phyloP scores from a whole-genome alignment of 495 filamentous ascomycete species.

The Thermochaetoides thermophila region DNA sequence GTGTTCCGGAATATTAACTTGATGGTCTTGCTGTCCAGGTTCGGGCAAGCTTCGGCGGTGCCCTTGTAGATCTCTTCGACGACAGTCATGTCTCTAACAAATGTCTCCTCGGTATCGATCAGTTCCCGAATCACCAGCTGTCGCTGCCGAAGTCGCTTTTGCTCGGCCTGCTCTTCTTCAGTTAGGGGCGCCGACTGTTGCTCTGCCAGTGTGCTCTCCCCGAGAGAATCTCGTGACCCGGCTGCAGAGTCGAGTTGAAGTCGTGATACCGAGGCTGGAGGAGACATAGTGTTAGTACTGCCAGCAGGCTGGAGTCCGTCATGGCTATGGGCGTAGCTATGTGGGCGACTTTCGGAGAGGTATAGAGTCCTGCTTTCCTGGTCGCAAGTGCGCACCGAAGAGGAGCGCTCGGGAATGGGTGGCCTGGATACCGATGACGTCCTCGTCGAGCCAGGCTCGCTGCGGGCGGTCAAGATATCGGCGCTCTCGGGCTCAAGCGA shows the following conservation, averaged over 20 bases:
- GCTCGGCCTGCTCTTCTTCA: slow-evolving; percentile 22
- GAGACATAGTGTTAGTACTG: slow-evolving; percentile 13
- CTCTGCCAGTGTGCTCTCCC: slow-evolving; percentile 6
- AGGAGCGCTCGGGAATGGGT: slow-evolving; percentile 18
- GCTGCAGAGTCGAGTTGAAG: slow-evolving; percentile 22
- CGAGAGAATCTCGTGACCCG: slow-evolving; percentile 7
- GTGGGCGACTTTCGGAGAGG: slow-evolving; percentile 26
- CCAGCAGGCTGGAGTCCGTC: too few relatives aligned
- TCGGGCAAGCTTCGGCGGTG: slow-evolving; percentile 69
- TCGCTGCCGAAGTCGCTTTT: slow-evolving; percentile 42
- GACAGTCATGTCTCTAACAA: slow-evolving; percentile 86
- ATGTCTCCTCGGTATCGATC: slow-evolving; percentile 78
- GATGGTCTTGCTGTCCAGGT: slow-evolving; percentile 68
- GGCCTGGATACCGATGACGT: slow-evolving; percentile 23
- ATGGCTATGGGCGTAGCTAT: slow-evolving; percentile 24
- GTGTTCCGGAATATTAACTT: slow-evolving; percentile 83
- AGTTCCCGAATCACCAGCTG: slow-evolving; percentile 76
- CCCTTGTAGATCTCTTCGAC: slow-evolving; percentile 93
- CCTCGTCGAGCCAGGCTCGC: slow-evolving; percentile 2
- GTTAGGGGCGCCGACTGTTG: slow-evolving; percentile 10
- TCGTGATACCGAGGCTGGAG: slow-evolving; percentile 22
- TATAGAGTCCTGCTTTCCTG: slow-evolving; percentile 20
- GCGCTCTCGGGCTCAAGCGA: slow-evolving; percentile 24
- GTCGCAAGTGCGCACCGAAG: slow-evolving; percentile 7
- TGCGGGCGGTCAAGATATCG: slow-evolving; percentile 18